A percentile compares a stretch with the other conserved stretches of the same genome.
These are phyloP conservation scores for Multifurca ochricompacta DNA, from an alignment of 768 basidiomycete species.

Conservation along the genomic window DNA sequence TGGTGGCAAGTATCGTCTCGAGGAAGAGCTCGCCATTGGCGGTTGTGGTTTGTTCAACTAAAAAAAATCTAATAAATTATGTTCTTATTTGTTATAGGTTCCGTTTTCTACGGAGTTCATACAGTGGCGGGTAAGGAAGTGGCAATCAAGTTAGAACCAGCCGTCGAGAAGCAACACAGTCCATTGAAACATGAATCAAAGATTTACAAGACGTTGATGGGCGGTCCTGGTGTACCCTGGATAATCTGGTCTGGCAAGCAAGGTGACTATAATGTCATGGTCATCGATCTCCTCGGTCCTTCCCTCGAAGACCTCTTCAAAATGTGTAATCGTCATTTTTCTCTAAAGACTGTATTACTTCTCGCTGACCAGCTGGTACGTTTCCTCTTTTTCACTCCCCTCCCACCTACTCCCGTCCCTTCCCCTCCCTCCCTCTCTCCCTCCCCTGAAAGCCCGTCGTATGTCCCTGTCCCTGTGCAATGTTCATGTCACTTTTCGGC, in stretches of 20 bases:
- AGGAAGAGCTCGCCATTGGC: constrained; percentile 74
- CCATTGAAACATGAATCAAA: constrained; percentile 84
- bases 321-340: constrained; percentile 86
- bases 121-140: constrained; percentile 78
- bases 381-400: no score
- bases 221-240: constrained; percentile 84
- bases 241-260: constrained; percentile 88
- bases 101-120: constrained; percentile 73
- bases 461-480: neutral
- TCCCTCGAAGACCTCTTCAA: constrained; percentile 83
- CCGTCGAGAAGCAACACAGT: constrained; percentile 39
- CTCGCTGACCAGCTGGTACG: constrained; percentile 91
- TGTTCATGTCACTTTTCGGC: neutral
- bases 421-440: neutral
- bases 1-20: constrained; percentile 70
- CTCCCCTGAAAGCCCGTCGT: constrained; percentile 1
- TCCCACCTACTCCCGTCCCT: neutral
- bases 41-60: constrained; percentile 53
- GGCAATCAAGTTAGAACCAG: constrained; percentile 76
- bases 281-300: constrained; percentile 93
- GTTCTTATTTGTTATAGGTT: constrained; percentile 38
- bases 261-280: constrained; percentile 95
- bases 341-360: constrained; percentile 87
- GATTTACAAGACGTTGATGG: constrained; percentile 87
- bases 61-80: neutral